Conservation (phyloP, 2,329 filamentous ascomycete species). For the Tolypocladium inflatum region DNA sequence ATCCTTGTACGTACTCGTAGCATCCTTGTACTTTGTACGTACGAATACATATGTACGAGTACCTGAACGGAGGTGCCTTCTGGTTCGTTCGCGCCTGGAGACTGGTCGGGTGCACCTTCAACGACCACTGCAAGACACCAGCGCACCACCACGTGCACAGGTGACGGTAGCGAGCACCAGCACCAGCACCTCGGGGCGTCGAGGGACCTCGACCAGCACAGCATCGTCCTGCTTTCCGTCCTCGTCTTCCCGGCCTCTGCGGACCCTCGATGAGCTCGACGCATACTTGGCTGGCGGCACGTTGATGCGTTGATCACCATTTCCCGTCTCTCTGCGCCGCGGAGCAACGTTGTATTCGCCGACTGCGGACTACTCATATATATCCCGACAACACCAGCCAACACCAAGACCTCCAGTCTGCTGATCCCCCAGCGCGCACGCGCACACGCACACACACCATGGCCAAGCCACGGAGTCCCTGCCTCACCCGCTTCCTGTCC, state of each 20-base stretch:
- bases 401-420: not conserved
- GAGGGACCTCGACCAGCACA: not conserved
- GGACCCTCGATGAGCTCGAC: not conserved
- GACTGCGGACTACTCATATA: too few species aligned
- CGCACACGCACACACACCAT: constrained; percentile 2
- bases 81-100: too few species aligned
- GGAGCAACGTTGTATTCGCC: too few species aligned
- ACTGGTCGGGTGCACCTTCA: not conserved
- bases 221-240: not conserved
- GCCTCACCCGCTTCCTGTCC: constrained; percentile 35
- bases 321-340: not conserved
- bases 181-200: not conserved
- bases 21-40: too few species aligned
- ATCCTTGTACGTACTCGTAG: too few species aligned
- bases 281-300: not conserved
- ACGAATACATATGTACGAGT: too few species aligned
- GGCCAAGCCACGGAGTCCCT: constrained; percentile 14
- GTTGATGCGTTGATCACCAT: not conserved
- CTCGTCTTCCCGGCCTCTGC: not conserved
- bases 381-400: not conserved
- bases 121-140: not conserved
- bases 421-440: not conserved
- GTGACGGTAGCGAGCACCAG: not conserved
- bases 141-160: not conserved
- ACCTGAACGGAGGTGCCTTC: too few species aligned